A percentile compares a stretch with the other conserved stretches of the same genome.
phyloP scores from a whole-genome alignment of 2,329 filamentous ascomycete species.

The Arthrobotrys entomopaga region DNA sequence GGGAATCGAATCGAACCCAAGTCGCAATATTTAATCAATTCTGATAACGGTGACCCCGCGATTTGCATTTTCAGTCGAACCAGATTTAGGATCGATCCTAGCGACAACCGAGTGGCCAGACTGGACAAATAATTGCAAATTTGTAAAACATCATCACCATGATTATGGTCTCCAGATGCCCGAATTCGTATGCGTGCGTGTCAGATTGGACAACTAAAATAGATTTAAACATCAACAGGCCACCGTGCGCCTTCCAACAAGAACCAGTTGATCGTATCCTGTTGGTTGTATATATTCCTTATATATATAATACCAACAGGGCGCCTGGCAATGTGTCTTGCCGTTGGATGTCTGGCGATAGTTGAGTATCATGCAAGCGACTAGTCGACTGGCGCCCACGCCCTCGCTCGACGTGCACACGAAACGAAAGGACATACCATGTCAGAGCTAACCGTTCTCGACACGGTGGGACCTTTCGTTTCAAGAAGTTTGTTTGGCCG shows the following conservation, averaged over 20 bases:
- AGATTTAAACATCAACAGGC: too few species aligned
- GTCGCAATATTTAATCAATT: too few species aligned
- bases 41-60: too few species aligned
- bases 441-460: slow-evolving; percentile 44
- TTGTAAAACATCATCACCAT: not conserved
- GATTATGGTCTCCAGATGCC: not conserved
- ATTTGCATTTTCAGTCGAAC: too few species aligned
- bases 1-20: not conserved
- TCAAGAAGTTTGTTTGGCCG: slow-evolving; percentile 10
- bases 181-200: too few species aligned
- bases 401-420: not conserved
- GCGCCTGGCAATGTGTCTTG: too few species aligned
- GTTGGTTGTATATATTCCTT: not conserved
- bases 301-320: too few species aligned
- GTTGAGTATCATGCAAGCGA: not conserved
- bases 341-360: too few species aligned
- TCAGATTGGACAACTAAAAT: too few species aligned
- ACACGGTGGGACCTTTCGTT: slow-evolving; percentile 19
- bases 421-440: not conserved
- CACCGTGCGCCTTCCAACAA: too few species aligned
- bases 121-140: too few species aligned
- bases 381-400: not conserved
- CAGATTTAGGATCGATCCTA: not conserved
- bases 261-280: too few species aligned
- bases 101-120: slow-evolving; percentile 1